These are phyloP conservation scores for Zymoseptoria pseudotritici DNA, from an alignment of 2,329 filamentous ascomycete species.

Conservation along the genomic window DNA sequence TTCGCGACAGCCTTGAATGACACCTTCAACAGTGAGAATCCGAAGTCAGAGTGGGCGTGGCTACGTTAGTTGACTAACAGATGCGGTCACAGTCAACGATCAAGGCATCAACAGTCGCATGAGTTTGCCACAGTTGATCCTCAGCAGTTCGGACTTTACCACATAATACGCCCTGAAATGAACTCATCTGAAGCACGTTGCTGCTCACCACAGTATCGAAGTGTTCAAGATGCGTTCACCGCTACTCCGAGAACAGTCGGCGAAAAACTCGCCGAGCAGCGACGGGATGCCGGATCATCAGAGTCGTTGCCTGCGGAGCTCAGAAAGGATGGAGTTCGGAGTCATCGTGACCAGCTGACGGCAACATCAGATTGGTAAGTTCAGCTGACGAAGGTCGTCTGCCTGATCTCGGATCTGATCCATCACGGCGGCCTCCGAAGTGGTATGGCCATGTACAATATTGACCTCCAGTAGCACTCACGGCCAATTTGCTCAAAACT, in stretches of 20 bases:
- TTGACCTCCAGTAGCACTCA: background rate
- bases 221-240: background rate
- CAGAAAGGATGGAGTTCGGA: background rate
- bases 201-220: background rate
- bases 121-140: background rate
- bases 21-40: background rate
- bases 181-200: background rate
- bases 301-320: background rate
- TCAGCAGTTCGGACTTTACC: background rate
- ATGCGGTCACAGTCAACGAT: background rate
- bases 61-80: background rate
- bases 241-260: background rate
- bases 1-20: background rate
- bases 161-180: background rate
- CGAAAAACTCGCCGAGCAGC: background rate
- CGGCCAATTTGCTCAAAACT: background rate
- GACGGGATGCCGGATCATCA: background rate
- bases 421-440: background rate
- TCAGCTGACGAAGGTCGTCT: background rate
- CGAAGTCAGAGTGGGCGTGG: background rate
- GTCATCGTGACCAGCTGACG: background rate
- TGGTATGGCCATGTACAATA: background rate
- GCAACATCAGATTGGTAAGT: background rate
- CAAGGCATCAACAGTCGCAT: background rate
- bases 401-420: background rate